phyloP scores from a whole-genome alignment of 148 eudicot genomes.

The Persicaria tinctoria region DNA sequence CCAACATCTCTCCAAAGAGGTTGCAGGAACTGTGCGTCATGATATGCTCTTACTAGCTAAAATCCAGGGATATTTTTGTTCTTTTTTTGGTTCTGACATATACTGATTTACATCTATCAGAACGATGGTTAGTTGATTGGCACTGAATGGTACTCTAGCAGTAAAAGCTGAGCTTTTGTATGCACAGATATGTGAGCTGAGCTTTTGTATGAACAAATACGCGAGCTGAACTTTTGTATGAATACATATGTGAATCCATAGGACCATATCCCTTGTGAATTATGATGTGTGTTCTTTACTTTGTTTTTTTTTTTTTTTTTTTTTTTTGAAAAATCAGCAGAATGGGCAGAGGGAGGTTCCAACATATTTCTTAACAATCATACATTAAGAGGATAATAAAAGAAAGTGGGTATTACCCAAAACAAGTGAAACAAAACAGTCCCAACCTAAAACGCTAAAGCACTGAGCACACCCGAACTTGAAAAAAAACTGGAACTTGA shows the following conservation, averaged over 20 bases:
- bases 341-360: neutral
- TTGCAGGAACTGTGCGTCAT: constrained; percentile 51
- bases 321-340: neutral
- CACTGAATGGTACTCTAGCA: neutral
- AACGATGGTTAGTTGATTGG: neutral
- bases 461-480: no score
- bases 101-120: neutral
- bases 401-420: neutral
- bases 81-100: neutral
- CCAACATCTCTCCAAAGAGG: constrained; percentile 39
- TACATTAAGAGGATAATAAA: neutral
- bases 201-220: neutral
- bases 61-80: neutral
- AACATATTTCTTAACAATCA: neutral
- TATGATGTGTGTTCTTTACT: neutral
- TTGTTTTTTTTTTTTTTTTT: neutral
- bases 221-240: neutral
- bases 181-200: neutral
- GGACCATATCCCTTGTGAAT: neutral
- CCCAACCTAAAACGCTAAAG: no score
- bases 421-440: no score
- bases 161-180: neutral
- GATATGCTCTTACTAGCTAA: constrained; percentile 41
- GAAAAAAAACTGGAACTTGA: no score
- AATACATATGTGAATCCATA: neutral